Evolutionary conservation across 148 eudicot genomes (phyloP).

Genomic region (Diospyros lotus): DNA sequence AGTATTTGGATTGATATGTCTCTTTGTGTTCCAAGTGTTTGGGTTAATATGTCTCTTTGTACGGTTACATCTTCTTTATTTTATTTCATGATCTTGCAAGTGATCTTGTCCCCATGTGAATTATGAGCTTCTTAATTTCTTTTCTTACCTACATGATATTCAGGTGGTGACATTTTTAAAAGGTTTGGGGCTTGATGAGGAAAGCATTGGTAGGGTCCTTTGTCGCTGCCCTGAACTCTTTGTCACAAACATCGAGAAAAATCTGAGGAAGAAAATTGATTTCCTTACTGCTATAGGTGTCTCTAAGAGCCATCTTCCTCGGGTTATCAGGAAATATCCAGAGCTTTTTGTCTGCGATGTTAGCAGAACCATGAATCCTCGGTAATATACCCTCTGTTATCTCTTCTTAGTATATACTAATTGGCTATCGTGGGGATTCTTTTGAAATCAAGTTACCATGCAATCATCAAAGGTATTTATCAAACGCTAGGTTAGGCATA

Average conservation of each 20-base stretch:
- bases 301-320: constrained; percentile 46
- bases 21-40: no score
- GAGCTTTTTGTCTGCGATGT: constrained; percentile 67
- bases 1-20: no score
- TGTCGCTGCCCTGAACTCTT: constrained; percentile 80
- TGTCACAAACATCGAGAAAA: constrained; percentile 45
- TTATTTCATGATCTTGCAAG: no score
- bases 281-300: constrained; percentile 56
- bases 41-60: no score
- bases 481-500: not conserved
- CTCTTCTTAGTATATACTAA: not conserved
- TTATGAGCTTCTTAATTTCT: not conserved
- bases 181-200: constrained; percentile 58
- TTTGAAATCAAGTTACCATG: not conserved
- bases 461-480: not conserved
- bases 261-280: constrained; percentile 57
- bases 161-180: constrained; percentile 69
- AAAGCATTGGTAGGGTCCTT: constrained; percentile 42
- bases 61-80: no score
- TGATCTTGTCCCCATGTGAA: not conserved
- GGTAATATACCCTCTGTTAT: constrained; percentile 33
- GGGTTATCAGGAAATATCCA: constrained; percentile 77
- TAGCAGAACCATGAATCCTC: constrained; percentile 51
- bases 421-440: not conserved
- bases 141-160: not conserved